Conservation (phyloP, 176 grass and related monocot species). For the Rhynchospora pubera region DNA sequence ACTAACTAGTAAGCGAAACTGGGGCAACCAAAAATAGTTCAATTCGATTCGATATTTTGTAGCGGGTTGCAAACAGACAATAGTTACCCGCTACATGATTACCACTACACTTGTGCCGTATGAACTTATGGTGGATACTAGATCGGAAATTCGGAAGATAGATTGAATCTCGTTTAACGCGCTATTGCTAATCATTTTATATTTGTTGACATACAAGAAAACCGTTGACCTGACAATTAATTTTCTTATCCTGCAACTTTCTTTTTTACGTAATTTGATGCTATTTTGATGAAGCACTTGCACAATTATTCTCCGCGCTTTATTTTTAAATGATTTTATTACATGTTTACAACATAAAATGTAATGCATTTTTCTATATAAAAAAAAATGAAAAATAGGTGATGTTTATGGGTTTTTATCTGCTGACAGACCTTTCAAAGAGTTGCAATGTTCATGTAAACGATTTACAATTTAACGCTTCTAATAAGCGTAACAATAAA, state of each 20-base stretch:
- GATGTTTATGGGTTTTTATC: neutral
- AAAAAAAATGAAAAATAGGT: neutral
- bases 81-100: neutral
- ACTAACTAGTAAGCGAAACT: neutral
- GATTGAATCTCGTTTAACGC: neutral
- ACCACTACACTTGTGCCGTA: neutral
- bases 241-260: neutral
- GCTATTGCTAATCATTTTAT: neutral
- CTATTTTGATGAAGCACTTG: no score
- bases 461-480: neutral
- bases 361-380: neutral
- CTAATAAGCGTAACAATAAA: no score
- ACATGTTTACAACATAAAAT: neutral
- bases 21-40: neutral
- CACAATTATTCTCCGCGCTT: no score
- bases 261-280: no score
- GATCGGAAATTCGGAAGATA: neutral
- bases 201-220: neutral
- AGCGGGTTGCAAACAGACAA: neutral
- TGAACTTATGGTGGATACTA: neutral
- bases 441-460: neutral
- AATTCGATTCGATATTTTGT: neutral
- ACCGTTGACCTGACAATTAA: neutral
- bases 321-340: neutral
- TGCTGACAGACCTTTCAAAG: neutral